Evolutionary conservation across 148 eudicot species (phyloP), one percentile per base, ranked within the genome.

Genomic region (Rhododendron molle): DNA sequence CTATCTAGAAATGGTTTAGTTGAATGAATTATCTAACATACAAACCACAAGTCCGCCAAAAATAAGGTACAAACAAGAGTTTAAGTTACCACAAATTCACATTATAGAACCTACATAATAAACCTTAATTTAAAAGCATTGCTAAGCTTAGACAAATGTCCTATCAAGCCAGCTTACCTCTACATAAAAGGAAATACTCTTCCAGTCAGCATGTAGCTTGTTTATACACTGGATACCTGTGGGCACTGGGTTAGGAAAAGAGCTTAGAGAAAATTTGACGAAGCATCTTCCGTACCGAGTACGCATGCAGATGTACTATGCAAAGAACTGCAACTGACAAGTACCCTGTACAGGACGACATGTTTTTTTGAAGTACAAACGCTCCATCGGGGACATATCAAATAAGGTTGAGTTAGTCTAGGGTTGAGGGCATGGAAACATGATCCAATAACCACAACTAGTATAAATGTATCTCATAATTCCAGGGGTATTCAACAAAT

Each of bases 41-140:
- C 73, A 67, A 67, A 60, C 73, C 73, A 67, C 73, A 67, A 67
- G 73, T 67, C 32, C 73, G 14, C 73, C 14, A 26, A 67, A 26
- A 67, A 67, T 67, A 11, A 67, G 73, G 34, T 67, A 67, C 73
- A 67, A 67, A 67, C 73, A 67, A 67, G 73, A 67, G 73, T 67
- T n/a, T n/a, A 67, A 26, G 73, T 26, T 3, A 11, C 12, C 32
- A 67, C 73, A 60, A 60, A 21, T 60, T 60, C 69, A 60, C 26
- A 60, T 7, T 23, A 60, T 8, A 60, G 69, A 60, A 60, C 26
- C 69, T 60, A 23, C 20, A 52, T 52, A 52, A 23, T 1, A 9
- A 67, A 28, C 73, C 32, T 67, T 3, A 26, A 26, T 67, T 9
- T 14, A 67, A 67, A 28, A 26, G 32, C 32, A 67, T 67, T 67